A percentile compares a stretch with the other conserved stretches of the same genome.
Conservation (phyloP, 2,329 filamentous ascomycete species). For the Pseudogymnoascus sp. region DNA sequence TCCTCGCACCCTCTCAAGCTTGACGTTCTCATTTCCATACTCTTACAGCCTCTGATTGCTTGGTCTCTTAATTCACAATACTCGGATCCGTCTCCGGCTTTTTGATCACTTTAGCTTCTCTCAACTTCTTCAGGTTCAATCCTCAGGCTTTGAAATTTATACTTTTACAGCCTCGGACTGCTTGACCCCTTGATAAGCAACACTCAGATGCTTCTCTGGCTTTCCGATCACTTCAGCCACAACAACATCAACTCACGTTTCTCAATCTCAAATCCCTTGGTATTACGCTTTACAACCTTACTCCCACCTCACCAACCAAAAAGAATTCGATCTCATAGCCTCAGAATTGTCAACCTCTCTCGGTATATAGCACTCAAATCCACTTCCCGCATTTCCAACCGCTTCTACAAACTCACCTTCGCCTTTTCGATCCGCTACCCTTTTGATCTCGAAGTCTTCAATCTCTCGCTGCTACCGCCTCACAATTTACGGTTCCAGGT, state of each 20-base stretch:
- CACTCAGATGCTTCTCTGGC: not conserved
- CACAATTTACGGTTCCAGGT: not conserved
- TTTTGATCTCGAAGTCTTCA: not conserved
- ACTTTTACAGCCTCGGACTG: not conserved
- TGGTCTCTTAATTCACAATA: not conserved
- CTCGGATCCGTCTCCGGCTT: not conserved
- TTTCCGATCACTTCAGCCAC: not conserved
- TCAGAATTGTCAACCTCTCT: not conserved
- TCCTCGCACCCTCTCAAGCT: not conserved
- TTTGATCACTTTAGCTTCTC: not conserved
- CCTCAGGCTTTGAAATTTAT: not conserved
- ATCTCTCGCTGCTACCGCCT: not conserved
- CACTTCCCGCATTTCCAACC: not conserved
- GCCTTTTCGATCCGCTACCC: not conserved
- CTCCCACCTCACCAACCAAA: not conserved
- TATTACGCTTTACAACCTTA: not conserved
- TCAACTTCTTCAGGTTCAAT: not conserved
- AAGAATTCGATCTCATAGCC: not conserved
- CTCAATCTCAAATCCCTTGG: not conserved
- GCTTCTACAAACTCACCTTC: not conserved
- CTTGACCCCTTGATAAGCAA: not conserved
- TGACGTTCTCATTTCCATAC: not conserved
- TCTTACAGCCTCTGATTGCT: not conserved
- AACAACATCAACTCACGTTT: not conserved
- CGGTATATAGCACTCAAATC: not conserved